Conservation (phyloP, 1,284 basidiomycete genomes). For the Thelephora terrestris region DNA sequence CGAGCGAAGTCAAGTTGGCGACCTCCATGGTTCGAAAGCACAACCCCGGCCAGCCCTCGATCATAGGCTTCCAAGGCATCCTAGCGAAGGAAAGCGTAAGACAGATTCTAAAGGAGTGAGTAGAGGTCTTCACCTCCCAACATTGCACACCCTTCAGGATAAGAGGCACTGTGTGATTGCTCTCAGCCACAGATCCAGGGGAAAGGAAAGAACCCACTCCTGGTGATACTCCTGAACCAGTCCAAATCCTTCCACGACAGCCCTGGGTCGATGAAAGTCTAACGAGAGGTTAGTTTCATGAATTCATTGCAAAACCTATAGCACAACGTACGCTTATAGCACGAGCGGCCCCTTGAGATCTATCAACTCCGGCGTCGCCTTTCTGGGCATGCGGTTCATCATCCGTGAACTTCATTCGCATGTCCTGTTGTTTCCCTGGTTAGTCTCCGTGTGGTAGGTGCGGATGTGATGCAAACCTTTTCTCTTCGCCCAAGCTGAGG, state of each 20-base stretch:
- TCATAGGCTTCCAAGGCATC: conserved; percentile 89
- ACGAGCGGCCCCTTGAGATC: conserved; percentile 85
- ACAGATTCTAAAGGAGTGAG: background rate
- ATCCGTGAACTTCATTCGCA: conserved; percentile 93
- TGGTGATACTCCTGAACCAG: conserved; percentile 87
- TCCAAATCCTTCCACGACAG: conserved; percentile 81
- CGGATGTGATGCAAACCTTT: conserved; percentile 39
- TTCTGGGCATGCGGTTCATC: conserved; percentile 48
- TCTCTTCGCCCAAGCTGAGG: conserved; percentile 87
- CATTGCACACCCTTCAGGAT: conserved; percentile 90
- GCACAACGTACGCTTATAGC: conserved; percentile 71
- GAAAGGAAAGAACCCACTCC: conserved; percentile 38
- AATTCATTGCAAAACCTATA: conserved; percentile 3
- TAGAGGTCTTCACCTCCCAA: conserved; percentile 58
- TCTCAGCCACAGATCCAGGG: background rate
- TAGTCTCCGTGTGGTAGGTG: background rate
- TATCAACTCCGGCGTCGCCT: conserved; percentile 57
- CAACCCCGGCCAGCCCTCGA: conserved; percentile 70
- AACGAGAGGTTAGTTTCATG: conserved; percentile 5
- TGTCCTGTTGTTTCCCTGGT: conserved; percentile 49
- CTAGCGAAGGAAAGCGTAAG: conserved; percentile 20
- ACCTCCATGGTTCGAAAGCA: conserved; percentile 88
- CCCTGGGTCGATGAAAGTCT: conserved; percentile 91
- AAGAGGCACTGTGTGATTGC: conserved; percentile 59
- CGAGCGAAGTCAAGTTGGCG: conserved; percentile 88